phyloP scores from a whole-genome alignment of 306 rosid species.

The Vigna mungo region DNA sequence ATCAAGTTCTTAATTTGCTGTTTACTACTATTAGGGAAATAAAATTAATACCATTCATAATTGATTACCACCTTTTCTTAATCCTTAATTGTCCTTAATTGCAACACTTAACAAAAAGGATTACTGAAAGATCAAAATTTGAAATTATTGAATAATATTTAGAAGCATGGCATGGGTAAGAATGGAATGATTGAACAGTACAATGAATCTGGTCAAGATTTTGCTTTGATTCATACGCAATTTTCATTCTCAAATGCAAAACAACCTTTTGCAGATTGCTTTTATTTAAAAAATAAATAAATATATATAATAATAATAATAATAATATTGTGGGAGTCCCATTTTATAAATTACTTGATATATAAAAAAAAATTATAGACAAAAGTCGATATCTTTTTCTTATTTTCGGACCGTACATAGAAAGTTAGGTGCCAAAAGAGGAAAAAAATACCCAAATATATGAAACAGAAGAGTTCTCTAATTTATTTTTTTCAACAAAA shows the following conservation, averaged over 20 bases:
- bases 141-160: neutral
- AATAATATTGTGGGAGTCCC: too few relatives aligned
- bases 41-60: neutral
- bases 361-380: neutral
- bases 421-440: too few relatives aligned
- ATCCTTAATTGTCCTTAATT: neutral
- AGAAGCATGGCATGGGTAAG: neutral
- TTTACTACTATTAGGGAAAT: neutral
- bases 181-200: neutral
- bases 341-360: neutral
- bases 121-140: neutral
- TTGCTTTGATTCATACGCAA: neutral
- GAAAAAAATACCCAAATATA: too few relatives aligned
- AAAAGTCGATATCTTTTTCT: too few relatives aligned
- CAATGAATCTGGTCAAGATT: conserved; percentile 21
- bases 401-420: too few relatives aligned
- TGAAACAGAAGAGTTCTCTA: too few relatives aligned
- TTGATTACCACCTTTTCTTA: neutral
- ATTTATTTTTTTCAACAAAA: too few relatives aligned
- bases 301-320: too few relatives aligned
- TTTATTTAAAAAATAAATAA: neutral
- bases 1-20: neutral
- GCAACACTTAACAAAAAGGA: neutral
- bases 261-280: neutral
- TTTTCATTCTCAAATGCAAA: neutral